Percentiles rank a stretch among this genome's conserved stretches.
Conservation (phyloP, 1,284 basidiomycete species). For the Boletus semigastroideus region DNA sequence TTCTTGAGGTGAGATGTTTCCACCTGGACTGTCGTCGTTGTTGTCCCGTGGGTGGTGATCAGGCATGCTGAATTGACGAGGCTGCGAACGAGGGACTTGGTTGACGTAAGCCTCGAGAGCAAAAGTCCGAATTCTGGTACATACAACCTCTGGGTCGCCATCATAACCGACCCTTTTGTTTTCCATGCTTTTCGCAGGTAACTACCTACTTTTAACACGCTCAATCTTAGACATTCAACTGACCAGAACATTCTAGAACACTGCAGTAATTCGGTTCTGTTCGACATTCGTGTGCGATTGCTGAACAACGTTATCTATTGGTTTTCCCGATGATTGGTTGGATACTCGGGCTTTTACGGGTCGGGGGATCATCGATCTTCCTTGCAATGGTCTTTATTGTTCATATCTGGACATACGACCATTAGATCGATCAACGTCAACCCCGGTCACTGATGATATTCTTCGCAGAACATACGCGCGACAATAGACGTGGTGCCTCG, state of each 20-base stretch:
- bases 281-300: constrained; percentile 37
- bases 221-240: not conserved
- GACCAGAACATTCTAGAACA: constrained; percentile 36
- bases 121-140: constrained; percentile 35
- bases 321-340: constrained; percentile 37
- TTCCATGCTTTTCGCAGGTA: constrained; percentile 38
- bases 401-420: constrained; percentile 51
- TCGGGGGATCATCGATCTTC: constrained; percentile 46
- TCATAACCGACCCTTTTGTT: constrained; percentile 38
- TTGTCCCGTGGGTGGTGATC: constrained; percentile 14
- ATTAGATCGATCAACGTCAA: constrained; percentile 39
- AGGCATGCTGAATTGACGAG: constrained; percentile 12
- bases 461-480: constrained; percentile 18
- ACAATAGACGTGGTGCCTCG: constrained; percentile 34
- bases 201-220: constrained; percentile 31
- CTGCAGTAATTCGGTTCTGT: constrained; percentile 38
- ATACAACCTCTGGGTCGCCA: constrained; percentile 32
- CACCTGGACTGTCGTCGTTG: constrained; percentile 24
- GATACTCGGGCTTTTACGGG: constrained; percentile 47
- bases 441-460: not conserved
- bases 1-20: constrained; percentile 46
- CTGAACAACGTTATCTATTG: constrained; percentile 40
- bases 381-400: constrained; percentile 47
- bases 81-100: constrained; percentile 23
- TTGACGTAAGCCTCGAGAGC: constrained; percentile 27